Evolutionary conservation across 116 monocot genomes (phyloP).

Genomic region (Dioscorea cayenensis): DNA sequence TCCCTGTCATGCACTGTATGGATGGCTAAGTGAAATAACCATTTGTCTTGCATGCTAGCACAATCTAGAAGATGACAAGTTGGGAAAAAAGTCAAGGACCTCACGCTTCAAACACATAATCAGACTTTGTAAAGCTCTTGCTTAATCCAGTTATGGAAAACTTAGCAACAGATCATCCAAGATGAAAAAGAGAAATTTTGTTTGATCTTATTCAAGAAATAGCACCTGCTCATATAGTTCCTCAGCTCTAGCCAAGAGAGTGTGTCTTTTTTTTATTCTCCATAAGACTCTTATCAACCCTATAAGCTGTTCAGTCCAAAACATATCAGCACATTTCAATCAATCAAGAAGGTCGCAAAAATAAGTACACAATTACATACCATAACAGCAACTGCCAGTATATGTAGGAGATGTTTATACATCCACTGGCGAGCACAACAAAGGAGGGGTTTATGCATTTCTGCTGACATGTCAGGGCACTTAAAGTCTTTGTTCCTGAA

Average conservation of each 20-base stretch:
- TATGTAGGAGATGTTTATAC: slow-evolving; percentile 25
- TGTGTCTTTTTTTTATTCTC: slow-evolving; percentile 22
- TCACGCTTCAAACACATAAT: too few species aligned
- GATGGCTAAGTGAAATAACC: too few species aligned
- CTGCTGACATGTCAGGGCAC: slow-evolving; percentile 58
- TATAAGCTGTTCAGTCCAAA: slow-evolving; percentile 31
- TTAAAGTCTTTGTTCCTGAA: slow-evolving; percentile 64
- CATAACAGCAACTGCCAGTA: slow-evolving; percentile 25
- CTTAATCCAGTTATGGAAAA: too few species aligned
- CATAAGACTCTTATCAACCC: slow-evolving; percentile 24
- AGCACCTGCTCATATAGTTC: slow-evolving; percentile 72
- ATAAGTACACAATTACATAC: slow-evolving; percentile 33
- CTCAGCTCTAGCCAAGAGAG: slow-evolving; percentile 54
- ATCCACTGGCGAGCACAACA: slow-evolving; percentile 59
- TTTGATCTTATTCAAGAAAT: background rate
- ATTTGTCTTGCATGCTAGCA: too few species aligned
- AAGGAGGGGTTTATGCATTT: slow-evolving; percentile 43
- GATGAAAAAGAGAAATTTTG: too few species aligned
- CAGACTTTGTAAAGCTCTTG: too few species aligned
- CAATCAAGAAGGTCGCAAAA: background rate
- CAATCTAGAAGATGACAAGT: too few species aligned
- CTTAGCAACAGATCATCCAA: too few species aligned
- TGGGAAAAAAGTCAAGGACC: too few species aligned
- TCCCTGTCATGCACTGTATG: too few species aligned
- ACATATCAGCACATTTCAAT: slow-evolving; percentile 8